Evolutionary conservation across 2,329 filamentous ascomycete genomes (phyloP).

Genomic region (Colletotrichum tamarilloi): DNA sequence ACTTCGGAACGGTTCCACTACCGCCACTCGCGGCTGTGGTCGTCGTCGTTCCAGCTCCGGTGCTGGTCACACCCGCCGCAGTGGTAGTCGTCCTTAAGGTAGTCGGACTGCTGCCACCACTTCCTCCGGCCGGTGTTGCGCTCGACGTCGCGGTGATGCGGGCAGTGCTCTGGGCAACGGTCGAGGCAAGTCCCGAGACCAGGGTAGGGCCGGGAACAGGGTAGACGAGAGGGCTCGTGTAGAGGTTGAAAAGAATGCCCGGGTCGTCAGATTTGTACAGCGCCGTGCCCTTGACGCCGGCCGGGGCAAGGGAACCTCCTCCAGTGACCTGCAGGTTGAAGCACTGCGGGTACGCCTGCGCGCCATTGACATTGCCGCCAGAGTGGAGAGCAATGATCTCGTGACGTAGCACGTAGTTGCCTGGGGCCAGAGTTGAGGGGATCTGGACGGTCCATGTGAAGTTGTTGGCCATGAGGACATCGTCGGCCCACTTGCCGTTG

Average conservation of each 20-base stretch:
- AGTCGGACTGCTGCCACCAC: slow-evolving; percentile 17
- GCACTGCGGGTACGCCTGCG: slow-evolving; percentile 64
- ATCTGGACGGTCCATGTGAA: slow-evolving; percentile 60
- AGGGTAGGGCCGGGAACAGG: slow-evolving; percentile 46
- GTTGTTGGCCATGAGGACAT: slow-evolving; percentile 60
- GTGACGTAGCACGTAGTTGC: slow-evolving; percentile 66
- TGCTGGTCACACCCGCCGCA: slow-evolving; percentile 11
- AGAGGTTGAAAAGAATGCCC: slow-evolving; percentile 50
- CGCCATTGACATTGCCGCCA: slow-evolving; percentile 52
- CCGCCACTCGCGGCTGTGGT: slow-evolving; percentile 15
- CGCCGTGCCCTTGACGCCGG: slow-evolving; percentile 47
- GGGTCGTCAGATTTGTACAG: slow-evolving; percentile 49
- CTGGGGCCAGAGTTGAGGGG: slow-evolving; percentile 57
- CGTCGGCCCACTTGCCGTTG: slow-evolving; percentile 67
- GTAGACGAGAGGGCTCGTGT: slow-evolving; percentile 43
- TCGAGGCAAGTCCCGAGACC: slow-evolving; percentile 35
- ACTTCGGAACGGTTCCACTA: slow-evolving; percentile 42
- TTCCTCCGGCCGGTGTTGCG: slow-evolving; percentile 34
- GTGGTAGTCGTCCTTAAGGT: slow-evolving; percentile 27
- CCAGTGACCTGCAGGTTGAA: slow-evolving; percentile 60
- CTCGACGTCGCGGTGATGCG: slow-evolving; percentile 22
- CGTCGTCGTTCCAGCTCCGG: slow-evolving; percentile 17
- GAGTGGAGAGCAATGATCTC: slow-evolving; percentile 67
- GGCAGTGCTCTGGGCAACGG: slow-evolving; percentile 33
- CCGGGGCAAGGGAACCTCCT: slow-evolving; percentile 44